These are phyloP conservation scores for Brassica cretica DNA, from an alignment of 345 rosid species.

Conservation along the genomic window DNA sequence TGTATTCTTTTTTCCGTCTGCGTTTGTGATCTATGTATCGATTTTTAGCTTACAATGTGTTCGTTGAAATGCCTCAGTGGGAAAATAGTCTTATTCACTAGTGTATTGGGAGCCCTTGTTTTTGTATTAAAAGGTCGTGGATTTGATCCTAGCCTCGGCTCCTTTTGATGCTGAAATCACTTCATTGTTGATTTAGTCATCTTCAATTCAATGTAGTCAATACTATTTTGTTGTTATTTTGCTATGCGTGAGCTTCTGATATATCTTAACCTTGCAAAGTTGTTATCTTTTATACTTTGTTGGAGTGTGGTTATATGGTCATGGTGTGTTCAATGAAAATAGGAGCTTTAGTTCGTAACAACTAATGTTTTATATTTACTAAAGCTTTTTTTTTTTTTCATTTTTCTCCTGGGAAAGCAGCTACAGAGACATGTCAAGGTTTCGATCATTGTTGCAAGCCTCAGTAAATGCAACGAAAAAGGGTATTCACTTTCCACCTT, in stretches of 20 bases:
- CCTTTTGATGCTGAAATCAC: neutral
- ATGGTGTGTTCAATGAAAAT: slow-evolving; percentile 2
- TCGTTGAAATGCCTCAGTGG: slow-evolving; percentile 31
- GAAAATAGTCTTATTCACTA: neutral
- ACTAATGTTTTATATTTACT: neutral
- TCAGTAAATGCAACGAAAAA: slow-evolving; percentile 82
- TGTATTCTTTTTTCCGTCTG: neutral
- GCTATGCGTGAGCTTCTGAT: slow-evolving; percentile 5
- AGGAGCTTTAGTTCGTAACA: neutral
- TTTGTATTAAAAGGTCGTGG: neutral
- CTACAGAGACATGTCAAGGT: slow-evolving; percentile 65
- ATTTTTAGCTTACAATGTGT: slow-evolving; percentile 26
- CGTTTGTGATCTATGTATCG: neutral
- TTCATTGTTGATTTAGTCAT: slow-evolving; percentile 7
- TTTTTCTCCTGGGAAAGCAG: slow-evolving; percentile 19
- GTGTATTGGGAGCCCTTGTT: neutral
- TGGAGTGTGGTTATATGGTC: slow-evolving; percentile 13
- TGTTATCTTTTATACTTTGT: neutral
- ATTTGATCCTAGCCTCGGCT: neutral
- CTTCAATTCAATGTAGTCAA: neutral
- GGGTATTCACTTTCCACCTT: slow-evolving; percentile 47
- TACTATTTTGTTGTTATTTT: neutral
- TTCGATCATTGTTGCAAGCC: slow-evolving; percentile 78
- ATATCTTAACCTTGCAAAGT: slow-evolving; percentile 9
- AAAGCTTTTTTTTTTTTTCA: neutral